Evolutionary conservation across 495 filamentous ascomycete genomes (phyloP).

Genomic region (Podospora pseudoanserina): DNA sequence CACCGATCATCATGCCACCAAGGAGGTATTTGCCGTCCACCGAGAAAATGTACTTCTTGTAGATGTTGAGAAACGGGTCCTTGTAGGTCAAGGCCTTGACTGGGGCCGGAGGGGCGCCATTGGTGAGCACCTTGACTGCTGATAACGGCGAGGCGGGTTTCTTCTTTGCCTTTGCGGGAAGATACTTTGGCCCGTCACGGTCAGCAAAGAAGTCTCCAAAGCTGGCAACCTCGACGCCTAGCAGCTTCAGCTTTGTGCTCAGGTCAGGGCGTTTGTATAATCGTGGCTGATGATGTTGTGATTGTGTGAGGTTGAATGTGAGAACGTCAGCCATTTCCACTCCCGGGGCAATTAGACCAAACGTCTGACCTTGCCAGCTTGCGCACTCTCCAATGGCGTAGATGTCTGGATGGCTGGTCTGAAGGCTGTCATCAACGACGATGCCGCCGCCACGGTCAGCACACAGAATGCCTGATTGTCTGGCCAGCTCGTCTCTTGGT

Average conservation of each 20-base stretch:
- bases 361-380: slow-evolving; percentile 90
- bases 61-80: slow-evolving; percentile 89
- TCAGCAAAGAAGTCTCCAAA: slow-evolving; percentile 98
- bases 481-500: slow-evolving; percentile 77
- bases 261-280: slow-evolving; percentile 82
- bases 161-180: slow-evolving; percentile 53
- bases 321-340: slow-evolving; percentile 96
- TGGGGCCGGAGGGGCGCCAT: slow-evolving; percentile 50
- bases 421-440: slow-evolving; percentile 64
- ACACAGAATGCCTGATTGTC: slow-evolving; percentile 66
- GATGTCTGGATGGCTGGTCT: slow-evolving; percentile 68
- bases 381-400: slow-evolving; percentile 96
- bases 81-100: slow-evolving; percentile 91
- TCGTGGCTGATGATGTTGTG: slow-evolving; percentile 63
- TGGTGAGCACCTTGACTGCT: slow-evolving; percentile 48
- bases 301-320: slow-evolving; percentile 89
- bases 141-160: slow-evolving; percentile 24
- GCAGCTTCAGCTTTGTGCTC: slow-evolving; percentile 89
- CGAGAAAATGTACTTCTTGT: slow-evolving; percentile 96
- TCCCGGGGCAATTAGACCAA: slow-evolving; percentile 89
- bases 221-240: slow-evolving; percentile 91
- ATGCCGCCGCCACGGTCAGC: slow-evolving; percentile 75
- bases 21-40: slow-evolving; percentile 88
- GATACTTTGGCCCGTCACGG: slow-evolving; percentile 73
- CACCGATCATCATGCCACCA: slow-evolving; percentile 98